Evolutionary conservation across 2,329 filamentous ascomycete genomes (phyloP), one percentile per base, ranked within the genome.

Genomic region (Xylariaceae sp.): DNA sequence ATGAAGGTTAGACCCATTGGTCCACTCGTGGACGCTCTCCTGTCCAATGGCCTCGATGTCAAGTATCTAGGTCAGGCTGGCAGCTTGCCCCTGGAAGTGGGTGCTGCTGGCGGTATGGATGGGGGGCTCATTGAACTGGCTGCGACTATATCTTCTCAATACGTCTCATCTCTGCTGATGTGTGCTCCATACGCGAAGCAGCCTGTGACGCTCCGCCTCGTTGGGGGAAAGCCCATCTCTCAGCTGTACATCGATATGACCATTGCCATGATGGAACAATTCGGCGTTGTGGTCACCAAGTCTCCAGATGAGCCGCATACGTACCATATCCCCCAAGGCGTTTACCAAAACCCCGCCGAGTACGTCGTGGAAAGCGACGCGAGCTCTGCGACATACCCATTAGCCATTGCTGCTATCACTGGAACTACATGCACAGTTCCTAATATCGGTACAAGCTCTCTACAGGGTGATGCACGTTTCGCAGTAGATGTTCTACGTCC

Each of bases 161-260:
- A 97, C 68, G 94, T 99, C 36, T 97, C 94, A 0, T 96, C 92
- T 1, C 85, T 99, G 59, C 78, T 99, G 48, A 95, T 99, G 89
- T 95, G 91, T 55, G 94, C 94, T 0, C 94, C 94, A 0, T 99
- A 97, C 67, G 94, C 94, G 43, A 96, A 96, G 73, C 85, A 91
- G 58, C 89, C 92, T 0, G 92, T 99, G 36, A 96, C 90, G 0
- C 75, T 99, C 61, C 87, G 86, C 39, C 80, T 99, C 37, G 87
- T 97, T 12, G 94, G 94, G n/a, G 94, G 92, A 51, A 97, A 96
- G 71, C 92, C 94, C 41, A 96, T 99, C 61, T 97, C 92, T 1
- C 92, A 97, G 69, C 85, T 86, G 1, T 99, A 99, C 70, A 97
- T 99, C 65, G 91, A 99, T 69, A 97, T 99, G 92, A 99, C 94